A percentile compares a stretch with the other conserved stretches of the same genome.
Conservation (phyloP, 441 rosid species). For the Corymbia calophylla region DNA sequence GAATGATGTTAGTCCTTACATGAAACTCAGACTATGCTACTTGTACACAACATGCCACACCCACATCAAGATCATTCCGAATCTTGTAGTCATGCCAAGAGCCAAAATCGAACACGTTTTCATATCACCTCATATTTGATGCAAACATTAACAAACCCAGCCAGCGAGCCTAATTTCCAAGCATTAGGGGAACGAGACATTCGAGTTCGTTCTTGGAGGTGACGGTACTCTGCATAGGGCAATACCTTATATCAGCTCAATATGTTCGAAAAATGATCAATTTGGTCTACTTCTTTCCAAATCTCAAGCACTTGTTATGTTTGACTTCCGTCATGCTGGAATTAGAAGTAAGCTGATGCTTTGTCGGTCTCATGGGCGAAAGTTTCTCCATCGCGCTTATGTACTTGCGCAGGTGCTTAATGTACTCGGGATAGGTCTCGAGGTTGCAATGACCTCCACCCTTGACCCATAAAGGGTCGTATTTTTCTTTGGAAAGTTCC, state of each 20-base stretch:
- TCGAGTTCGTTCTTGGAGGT: background rate
- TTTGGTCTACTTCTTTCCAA: constrained; percentile 31
- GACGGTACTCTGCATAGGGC: background rate
- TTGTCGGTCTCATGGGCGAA: constrained; percentile 28
- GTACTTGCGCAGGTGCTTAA: constrained; percentile 54
- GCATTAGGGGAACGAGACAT: background rate
- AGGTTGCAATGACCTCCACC: constrained; percentile 75
- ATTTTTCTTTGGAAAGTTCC: constrained; percentile 68
- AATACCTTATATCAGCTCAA: constrained; percentile 4
- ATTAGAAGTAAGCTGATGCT: constrained; percentile 36
- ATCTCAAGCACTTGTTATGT: constrained; percentile 79
- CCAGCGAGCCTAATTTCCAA: background rate
- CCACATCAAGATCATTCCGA: background rate
- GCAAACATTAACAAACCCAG: background rate
- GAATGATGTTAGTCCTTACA: background rate
- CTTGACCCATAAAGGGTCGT: constrained; percentile 68
- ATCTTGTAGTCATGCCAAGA: background rate
- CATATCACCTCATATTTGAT: background rate
- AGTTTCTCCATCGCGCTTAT: constrained; percentile 66
- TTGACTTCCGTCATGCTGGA: constrained; percentile 52
- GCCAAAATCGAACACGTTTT: background rate
- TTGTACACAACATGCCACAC: background rate
- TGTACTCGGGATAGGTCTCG: constrained; percentile 67
- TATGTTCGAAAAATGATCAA: background rate
- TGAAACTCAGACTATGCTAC: background rate